Base-by-base conservation (phyloP, 1,284 basidiomycete species). In the Cryptococcus sp. region DNA sequence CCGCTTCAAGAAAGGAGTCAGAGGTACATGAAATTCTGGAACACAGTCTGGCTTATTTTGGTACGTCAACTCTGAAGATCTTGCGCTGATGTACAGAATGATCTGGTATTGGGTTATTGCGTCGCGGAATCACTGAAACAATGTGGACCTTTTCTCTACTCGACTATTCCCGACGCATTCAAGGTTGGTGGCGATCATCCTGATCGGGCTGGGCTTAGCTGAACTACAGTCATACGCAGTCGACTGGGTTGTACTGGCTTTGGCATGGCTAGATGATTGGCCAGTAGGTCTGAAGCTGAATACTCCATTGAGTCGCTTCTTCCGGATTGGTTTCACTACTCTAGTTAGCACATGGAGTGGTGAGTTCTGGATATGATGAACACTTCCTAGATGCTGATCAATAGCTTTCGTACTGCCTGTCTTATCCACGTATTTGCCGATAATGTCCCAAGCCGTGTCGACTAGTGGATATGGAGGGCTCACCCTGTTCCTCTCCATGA, bases 211-310 rank as follows among this genome's bases (percentile, higher is more conserved):
- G 19, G 10, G 21, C 5, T 5, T 5, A 21, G 36, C 39, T 32
- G 21, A 48, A 18, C 21, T 44, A 13, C 45, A 52, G 54, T n/a
- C 22, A 7, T 49, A 55, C 45, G 43, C 59, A 21, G 46, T 60
- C 22, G 56, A 60, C 25, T 14, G 23, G 13, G 36, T 61, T 16
- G 53, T 67, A 18, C 31, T 23, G 0, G 54, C 53, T 3, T 53
- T 73, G 23, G 43, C 46, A 41, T 98, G 93, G 93, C 79, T 98
- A 3, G 87, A 94, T 68, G 84, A 86, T 52, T 98, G 96, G 93
- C 94, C 94, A 0, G 90, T 87, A 0, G 94, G 96, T 1, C 76
- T 98, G 41, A 98, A 98, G 75, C 84, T 98, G 53, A 98, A 98
- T 69, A 91, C 90, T 0, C 90, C 97, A 60, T 80, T 98, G 16